Evolutionary conservation across 2,329 filamentous ascomycete species (phyloP).

Genomic region (Hypoxylon sp.): DNA sequence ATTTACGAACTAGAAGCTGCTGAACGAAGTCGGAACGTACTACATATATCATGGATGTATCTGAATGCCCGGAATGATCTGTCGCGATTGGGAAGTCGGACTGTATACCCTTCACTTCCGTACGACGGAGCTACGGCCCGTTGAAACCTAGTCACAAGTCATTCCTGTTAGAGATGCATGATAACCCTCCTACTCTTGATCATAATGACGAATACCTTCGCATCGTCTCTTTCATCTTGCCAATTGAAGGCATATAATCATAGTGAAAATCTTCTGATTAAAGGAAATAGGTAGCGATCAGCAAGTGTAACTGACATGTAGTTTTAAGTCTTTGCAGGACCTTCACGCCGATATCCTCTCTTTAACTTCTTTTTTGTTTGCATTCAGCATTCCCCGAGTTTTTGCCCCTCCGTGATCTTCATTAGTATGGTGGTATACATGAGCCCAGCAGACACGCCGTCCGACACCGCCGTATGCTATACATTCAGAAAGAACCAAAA

Average conservation of each 20-base stretch:
- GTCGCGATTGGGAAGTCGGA: slow-evolving; percentile 9
- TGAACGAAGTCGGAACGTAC: neutral
- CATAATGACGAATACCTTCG: slow-evolving; percentile 8
- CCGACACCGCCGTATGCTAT: slow-evolving; percentile 37
- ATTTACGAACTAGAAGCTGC: neutral
- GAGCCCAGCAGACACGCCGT: slow-evolving; percentile 36
- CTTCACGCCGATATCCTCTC: slow-evolving; percentile 31
- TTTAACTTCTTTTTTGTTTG: slow-evolving; percentile 32
- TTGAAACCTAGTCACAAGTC: slow-evolving; percentile 11
- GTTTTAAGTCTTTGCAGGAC: slow-evolving; percentile 31
- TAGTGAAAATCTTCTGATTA: slow-evolving; percentile 40
- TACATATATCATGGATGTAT: slow-evolving; percentile 14
- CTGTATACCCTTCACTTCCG: neutral
- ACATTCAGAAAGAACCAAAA: slow-evolving; percentile 28
- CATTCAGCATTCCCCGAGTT: slow-evolving; percentile 42
- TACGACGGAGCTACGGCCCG: slow-evolving; percentile 35
- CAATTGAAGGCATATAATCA: slow-evolving; percentile 7
- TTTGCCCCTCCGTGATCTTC: slow-evolving; percentile 46
- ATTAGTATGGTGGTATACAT: slow-evolving; percentile 52
- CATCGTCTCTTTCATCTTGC: slow-evolving; percentile 1
- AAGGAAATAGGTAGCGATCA: slow-evolving; percentile 41
- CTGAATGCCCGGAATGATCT: slow-evolving; percentile 6
- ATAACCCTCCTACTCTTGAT: slow-evolving; percentile 5
- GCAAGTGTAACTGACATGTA: slow-evolving; percentile 40
- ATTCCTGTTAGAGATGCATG: slow-evolving; percentile 12